Percentiles rank a stretch among this genome's conserved stretches.
Evolutionary conservation across 495 filamentous ascomycete species (phyloP).

Genomic region (Neurospora africana): DNA sequence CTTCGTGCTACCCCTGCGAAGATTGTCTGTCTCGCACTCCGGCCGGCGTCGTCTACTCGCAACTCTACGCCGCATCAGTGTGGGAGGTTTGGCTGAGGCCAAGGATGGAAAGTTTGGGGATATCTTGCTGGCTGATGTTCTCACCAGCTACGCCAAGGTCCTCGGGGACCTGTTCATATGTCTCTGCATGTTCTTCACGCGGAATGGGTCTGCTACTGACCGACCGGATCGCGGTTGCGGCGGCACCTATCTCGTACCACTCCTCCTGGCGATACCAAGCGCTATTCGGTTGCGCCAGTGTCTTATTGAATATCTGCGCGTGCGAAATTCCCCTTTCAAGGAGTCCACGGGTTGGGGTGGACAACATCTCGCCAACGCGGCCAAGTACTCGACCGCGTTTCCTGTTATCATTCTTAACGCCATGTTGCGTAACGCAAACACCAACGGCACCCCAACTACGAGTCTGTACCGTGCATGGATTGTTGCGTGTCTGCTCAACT

Average conservation of each 20-base stretch:
- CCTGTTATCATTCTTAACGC: slow-evolving; percentile 76
- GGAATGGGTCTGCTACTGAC: slow-evolving; percentile 58
- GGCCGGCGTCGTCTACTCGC: slow-evolving; percentile 68
- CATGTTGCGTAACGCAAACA: slow-evolving; percentile 50
- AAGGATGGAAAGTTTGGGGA: slow-evolving; percentile 87
- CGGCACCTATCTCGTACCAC: slow-evolving; percentile 60
- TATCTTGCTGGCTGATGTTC: slow-evolving; percentile 83
- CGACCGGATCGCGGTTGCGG: slow-evolving; percentile 75
- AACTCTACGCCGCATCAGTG: slow-evolving; percentile 58
- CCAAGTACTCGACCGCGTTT: slow-evolving; percentile 87
- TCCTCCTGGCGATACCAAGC: slow-evolving; percentile 71
- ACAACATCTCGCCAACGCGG: slow-evolving; percentile 82
- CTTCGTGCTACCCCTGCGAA: slow-evolving; percentile 58
- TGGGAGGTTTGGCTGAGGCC: slow-evolving; percentile 71
- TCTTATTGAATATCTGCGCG: slow-evolving; percentile 73
- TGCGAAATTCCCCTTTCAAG: slow-evolving; percentile 42
- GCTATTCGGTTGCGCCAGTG: slow-evolving; percentile 86
- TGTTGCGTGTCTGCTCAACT: slow-evolving; percentile 60
- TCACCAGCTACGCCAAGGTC: slow-evolving; percentile 90
- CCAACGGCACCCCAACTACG: slow-evolving; percentile 3
- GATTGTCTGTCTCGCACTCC: slow-evolving; percentile 51
- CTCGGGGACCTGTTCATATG: slow-evolving; percentile 81
- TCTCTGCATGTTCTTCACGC: slow-evolving; percentile 75
- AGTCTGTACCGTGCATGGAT: slow-evolving; percentile 44
- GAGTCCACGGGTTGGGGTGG: slow-evolving; percentile 52